These are phyloP conservation scores for Neodidymelliopsis sp. DNA, from an alignment of 2,329 filamentous ascomycete genomes.

Conservation along the genomic window DNA sequence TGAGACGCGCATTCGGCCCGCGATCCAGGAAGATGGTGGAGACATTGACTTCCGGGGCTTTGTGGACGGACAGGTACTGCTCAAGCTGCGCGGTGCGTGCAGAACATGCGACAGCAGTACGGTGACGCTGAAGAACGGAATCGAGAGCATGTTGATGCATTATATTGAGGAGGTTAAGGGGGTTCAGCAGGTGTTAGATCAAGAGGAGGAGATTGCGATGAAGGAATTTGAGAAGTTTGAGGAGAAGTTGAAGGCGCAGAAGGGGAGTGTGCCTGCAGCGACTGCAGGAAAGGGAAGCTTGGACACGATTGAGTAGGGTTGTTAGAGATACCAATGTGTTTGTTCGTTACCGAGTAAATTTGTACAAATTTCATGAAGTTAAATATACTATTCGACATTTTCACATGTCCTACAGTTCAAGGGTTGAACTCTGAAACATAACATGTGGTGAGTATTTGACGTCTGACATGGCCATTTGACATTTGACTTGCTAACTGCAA, in stretches of 20 bases:
- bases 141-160: slow-evolving; percentile 95
- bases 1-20: slow-evolving; percentile 91
- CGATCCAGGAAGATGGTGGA: slow-evolving; percentile 96
- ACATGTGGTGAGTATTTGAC: no score
- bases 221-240: slow-evolving; percentile 94
- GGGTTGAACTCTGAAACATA: no score
- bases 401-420: no score
- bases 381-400: no score
- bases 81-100: slow-evolving; percentile 92
- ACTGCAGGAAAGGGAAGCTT: slow-evolving; percentile 61
- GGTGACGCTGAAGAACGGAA: slow-evolving; percentile 95
- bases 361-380: no score
- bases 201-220: slow-evolving; percentile 88
- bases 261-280: slow-evolving; percentile 59
- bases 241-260: slow-evolving; percentile 74
- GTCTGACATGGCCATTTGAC: no score
- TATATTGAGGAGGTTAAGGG: slow-evolving; percentile 96
- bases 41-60: slow-evolving; percentile 97
- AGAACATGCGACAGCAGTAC: slow-evolving; percentile 96
- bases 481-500: no score
- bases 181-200: slow-evolving; percentile 87
- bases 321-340: slow-evolving; percentile 4
- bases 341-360: neutral
- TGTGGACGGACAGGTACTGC: slow-evolving; percentile 79
- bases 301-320: slow-evolving; percentile 45